Conservation (phyloP, 345 rosid genomes). For the Cardamine occulta region DNA sequence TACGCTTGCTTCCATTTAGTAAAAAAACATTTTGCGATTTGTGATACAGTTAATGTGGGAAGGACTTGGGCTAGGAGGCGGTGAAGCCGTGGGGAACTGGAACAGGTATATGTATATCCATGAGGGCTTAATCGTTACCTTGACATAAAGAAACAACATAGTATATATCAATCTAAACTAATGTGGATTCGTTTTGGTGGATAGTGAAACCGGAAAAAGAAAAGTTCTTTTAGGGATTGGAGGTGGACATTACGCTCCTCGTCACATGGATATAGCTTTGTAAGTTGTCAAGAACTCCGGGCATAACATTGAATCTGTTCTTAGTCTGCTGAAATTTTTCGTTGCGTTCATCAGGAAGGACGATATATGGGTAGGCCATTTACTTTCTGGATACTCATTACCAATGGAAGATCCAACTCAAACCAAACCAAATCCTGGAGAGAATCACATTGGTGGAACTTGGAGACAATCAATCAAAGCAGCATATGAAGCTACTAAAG, state of each 20-base stretch:
- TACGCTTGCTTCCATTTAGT: constrained; percentile 12
- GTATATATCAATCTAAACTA: neutral
- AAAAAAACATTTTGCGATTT: neutral
- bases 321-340: neutral
- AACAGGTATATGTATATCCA: constrained; percentile 73
- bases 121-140: neutral
- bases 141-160: neutral
- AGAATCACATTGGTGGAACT: constrained; percentile 62
- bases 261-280: constrained; percentile 84
- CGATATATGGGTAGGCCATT: constrained; percentile 86
- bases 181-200: constrained; percentile 16
- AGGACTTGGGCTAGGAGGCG: constrained; percentile 94
- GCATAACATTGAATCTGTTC: neutral
- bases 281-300: constrained; percentile 49
- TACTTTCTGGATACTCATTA: constrained; percentile 82
- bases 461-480: constrained; percentile 82
- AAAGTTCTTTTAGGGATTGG: constrained; percentile 88
- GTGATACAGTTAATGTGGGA: constrained; percentile 76
- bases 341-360: constrained; percentile 57
- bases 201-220: constrained; percentile 59
- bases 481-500: constrained; percentile 77
- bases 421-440: constrained; percentile 48
- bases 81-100: constrained; percentile 74
- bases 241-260: constrained; percentile 95
- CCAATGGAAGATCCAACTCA: constrained; percentile 66